Evolutionary conservation across 495 filamentous ascomycete genomes (phyloP).

Genomic region (Durotheca rogersii): DNA sequence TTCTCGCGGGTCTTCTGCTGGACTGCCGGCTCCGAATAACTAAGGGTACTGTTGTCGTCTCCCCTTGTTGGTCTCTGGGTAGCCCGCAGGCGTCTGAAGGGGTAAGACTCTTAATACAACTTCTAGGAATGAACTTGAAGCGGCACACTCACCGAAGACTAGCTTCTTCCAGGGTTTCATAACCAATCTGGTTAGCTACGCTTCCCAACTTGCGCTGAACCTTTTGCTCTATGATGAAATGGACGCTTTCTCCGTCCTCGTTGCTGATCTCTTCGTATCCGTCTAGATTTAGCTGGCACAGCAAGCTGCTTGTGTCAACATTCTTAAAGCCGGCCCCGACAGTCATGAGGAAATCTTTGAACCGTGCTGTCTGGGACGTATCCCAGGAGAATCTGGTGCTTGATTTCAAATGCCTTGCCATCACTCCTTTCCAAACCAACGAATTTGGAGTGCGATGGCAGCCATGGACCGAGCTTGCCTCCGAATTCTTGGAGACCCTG

Average conservation of each 20-base stretch:
- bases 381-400: constrained; percentile 19
- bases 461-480: background rate
- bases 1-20: no score
- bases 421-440: constrained; percentile 8
- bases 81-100: background rate
- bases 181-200: constrained; percentile 4
- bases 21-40: no score
- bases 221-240: constrained; percentile 11
- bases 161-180: background rate
- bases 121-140: no score
- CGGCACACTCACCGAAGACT: constrained; percentile 10
- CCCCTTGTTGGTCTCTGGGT: background rate
- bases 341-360: constrained; percentile 3
- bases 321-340: constrained; percentile 4
- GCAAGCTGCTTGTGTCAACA: constrained; percentile 5
- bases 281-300: constrained; percentile 15
- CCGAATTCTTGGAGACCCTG: no score
- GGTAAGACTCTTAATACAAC: background rate
- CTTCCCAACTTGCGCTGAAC: constrained; percentile 11
- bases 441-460: constrained; percentile 9
- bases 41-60: background rate
- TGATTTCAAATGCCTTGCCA: constrained; percentile 9
- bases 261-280: constrained; percentile 15
- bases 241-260: constrained; percentile 5
- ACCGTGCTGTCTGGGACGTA: constrained; percentile 6